Evolutionary conservation across 176 grass and related monocot species (phyloP).

Genomic region (Carex parvula): DNA sequence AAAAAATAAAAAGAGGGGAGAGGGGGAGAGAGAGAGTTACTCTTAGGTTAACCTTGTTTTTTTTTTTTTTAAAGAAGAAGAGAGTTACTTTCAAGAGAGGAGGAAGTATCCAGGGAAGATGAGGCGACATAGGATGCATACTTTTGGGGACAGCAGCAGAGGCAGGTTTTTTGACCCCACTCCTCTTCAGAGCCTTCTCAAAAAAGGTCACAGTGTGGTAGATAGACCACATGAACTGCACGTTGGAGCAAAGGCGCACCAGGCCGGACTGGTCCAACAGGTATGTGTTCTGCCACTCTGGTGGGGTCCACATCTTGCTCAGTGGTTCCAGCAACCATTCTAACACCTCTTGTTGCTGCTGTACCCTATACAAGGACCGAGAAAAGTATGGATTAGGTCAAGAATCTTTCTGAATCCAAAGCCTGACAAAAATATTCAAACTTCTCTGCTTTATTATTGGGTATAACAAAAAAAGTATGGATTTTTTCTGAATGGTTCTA

Average conservation of each 20-base stretch:
- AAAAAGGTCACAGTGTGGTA: conserved; percentile 90
- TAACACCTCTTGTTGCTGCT: conserved; percentile 95
- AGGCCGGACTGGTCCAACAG: conserved; percentile 76
- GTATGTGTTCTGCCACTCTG: conserved; percentile 92
- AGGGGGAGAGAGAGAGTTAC: too few relatives aligned
- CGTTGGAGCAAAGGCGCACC: conserved; percentile 49
- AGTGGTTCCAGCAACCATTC: conserved; percentile 91
- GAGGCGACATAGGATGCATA: conserved; percentile 79
- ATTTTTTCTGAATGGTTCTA: not conserved
- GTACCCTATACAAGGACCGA: conserved; percentile 51
- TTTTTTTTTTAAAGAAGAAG: not conserved
- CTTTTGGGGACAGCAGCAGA: conserved; percentile 39
- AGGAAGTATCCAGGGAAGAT: conserved; percentile 94
- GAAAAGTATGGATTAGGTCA: not conserved
- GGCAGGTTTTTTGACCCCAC: conserved; percentile 66
- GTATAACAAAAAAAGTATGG: not conserved
- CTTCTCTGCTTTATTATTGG: not conserved
- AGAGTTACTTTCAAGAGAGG: conserved; percentile 78
- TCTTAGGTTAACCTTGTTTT: too few relatives aligned
- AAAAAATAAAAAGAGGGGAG: too few relatives aligned
- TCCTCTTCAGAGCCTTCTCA: conserved; percentile 92
- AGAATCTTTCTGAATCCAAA: not conserved
- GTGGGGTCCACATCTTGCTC: conserved; percentile 77
- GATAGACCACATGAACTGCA: conserved; percentile 95
- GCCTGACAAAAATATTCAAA: not conserved